phyloP scores from a whole-genome alignment of 352 stramenopile species.

The Phytophthora ohioensis region DNA sequence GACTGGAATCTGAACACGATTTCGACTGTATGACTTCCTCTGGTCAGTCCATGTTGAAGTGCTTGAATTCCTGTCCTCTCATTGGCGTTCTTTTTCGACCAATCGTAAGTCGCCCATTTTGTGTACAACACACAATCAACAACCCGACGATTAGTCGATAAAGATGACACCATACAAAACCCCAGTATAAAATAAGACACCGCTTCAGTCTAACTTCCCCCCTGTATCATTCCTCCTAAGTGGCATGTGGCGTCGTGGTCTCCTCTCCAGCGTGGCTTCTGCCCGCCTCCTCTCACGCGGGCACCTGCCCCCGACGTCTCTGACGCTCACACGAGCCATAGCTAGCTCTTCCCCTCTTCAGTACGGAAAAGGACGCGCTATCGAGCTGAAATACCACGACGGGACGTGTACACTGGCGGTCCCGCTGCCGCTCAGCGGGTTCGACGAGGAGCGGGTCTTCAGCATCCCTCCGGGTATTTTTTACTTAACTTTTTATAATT shows the following conservation, averaged over 20 bases:
- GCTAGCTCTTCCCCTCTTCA: constrained; percentile 28
- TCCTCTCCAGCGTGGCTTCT: constrained; percentile 21
- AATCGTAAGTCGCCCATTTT: constrained; percentile 1
- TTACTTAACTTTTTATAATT: background rate
- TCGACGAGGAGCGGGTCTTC: constrained; percentile 84
- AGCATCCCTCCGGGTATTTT: constrained; percentile 72
- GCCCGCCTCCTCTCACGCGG: constrained; percentile 11
- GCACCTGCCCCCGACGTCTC: background rate
- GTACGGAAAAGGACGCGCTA: constrained; percentile 44
- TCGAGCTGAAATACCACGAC: constrained; percentile 87
- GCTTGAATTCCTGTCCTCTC: background rate
- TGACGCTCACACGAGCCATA: constrained; percentile 16
- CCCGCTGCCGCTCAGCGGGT: constrained; percentile 78
- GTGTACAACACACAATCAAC: background rate
- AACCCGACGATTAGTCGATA: constrained; percentile 24
- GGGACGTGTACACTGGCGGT: constrained; percentile 79
- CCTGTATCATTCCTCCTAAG: too few species aligned
- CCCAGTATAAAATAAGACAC: too few species aligned
- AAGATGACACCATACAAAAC: too few species aligned
- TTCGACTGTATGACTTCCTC: too few species aligned
- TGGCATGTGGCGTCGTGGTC: constrained; percentile 26
- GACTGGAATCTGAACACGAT: too few species aligned
- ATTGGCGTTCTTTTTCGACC: constrained; percentile 10
- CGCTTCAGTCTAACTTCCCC: too few species aligned
- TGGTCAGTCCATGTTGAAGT: too few species aligned